Base-by-base conservation (phyloP, 2,329 filamentous ascomycete species). In the Penicillium brasilianum region DNA sequence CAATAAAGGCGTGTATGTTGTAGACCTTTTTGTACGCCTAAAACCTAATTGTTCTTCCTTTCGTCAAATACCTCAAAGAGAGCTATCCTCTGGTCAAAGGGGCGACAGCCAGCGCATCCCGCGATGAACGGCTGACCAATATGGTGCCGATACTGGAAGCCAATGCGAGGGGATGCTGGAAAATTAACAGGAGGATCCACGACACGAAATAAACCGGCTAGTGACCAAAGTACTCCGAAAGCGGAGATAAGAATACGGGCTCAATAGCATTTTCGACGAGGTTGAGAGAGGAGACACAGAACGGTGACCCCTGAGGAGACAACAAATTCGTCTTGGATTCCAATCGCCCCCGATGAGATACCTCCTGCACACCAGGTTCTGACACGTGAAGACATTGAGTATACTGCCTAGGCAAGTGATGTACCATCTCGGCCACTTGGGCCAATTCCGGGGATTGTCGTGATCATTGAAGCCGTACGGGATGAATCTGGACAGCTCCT, bases 391-490 rank as follows among this genome's bases (percentile, higher is more conserved):
- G 0, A 72, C 69, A 51, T 73, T 72, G 22, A 80, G 65, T 61
- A 74, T 70, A 60, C 78, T 75, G 20, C 73, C 75, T n/a, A 80
- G 67, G 34, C 71, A 66, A 6, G 76, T 79, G 41, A 79, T 79
- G 60, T 78, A 80, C 78, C 78, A 80, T 60, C 77, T 77, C 30
- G 71, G 72, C 63, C 61, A 71, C 44, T 69, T 72, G 2, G 74
- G 71, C 76, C 77, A 81, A 48, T 78, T 74, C 37, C 77, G 72
- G 10, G 79, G 79, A 57, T 79, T 79, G 34, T 79, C 77, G 8
- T 36, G 55, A 37, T 73, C 71, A 8, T 63, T 46, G 5, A 49
- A 36, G 7, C 54, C 60, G 34, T 69, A 73, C 1, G 62, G 66
- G 16, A 72, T 60, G 20, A 62, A 73, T 65, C 2, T 70, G 69